These are phyloP conservation scores for Acmispon strigosus DNA, from an alignment of 306 rosid species.

Conservation along the genomic window DNA sequence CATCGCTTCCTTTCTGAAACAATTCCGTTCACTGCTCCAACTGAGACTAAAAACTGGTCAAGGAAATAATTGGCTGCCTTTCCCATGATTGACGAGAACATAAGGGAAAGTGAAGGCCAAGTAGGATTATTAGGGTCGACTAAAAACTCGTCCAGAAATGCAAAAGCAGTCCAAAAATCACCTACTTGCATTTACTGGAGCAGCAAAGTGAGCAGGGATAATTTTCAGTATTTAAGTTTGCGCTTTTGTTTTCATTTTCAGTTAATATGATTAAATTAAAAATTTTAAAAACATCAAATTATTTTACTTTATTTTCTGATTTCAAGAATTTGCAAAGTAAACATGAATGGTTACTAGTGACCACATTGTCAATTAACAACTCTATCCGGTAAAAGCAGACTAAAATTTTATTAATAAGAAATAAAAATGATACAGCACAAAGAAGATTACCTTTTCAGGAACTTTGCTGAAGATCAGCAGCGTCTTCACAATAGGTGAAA, in stretches of 20 bases:
- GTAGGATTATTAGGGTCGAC: constrained; percentile 39
- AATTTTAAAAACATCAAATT: background rate
- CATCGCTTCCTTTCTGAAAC: constrained; percentile 64
- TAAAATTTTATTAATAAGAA: background rate
- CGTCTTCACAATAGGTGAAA: constrained; percentile 94
- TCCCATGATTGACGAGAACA: constrained; percentile 75
- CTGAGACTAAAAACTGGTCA: constrained; percentile 77
- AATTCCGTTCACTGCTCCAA: constrained; percentile 87
- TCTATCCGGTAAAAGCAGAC: background rate
- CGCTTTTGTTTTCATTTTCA: background rate
- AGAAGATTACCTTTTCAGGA: constrained; percentile 70
- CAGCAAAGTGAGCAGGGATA: constrained; percentile 89
- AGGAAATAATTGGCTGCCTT: constrained; percentile 89
- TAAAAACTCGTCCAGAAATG: constrained; percentile 78
- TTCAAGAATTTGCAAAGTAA: background rate
- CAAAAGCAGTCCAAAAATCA: constrained; percentile 74
- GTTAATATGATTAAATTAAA: background rate
- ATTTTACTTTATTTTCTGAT: background rate
- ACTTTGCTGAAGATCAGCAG: constrained; percentile 90
- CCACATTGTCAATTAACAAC: background rate
- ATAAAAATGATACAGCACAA: background rate
- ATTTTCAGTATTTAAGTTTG: no score
- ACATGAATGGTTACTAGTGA: background rate
- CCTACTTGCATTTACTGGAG: constrained; percentile 69
- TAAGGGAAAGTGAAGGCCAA: constrained; percentile 60